A percentile compares a stretch with the other conserved stretches of the same genome.
Evolutionary conservation across 2,329 filamentous ascomycete species (phyloP).

Genomic region (Alternaria arbusti): DNA sequence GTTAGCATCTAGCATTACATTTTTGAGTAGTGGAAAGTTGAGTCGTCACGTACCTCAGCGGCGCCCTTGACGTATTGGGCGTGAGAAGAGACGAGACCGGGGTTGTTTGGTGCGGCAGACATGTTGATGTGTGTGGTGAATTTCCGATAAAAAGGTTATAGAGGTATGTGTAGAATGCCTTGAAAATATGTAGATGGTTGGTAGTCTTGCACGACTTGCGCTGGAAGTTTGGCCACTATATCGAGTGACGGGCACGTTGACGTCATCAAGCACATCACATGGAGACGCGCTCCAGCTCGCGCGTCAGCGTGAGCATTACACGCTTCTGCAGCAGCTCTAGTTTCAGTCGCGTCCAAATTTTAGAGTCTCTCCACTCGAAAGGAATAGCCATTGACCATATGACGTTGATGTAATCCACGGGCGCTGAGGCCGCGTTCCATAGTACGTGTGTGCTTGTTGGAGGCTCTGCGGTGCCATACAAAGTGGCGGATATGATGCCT

Average conservation of each 20-base stretch:
- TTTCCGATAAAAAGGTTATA: neutral
- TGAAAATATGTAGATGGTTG: neutral
- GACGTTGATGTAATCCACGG: neutral
- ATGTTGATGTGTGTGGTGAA: slow-evolving; percentile 14
- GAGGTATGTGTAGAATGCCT: neutral
- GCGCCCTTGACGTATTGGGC: slow-evolving; percentile 73
- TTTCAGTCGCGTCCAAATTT: neutral
- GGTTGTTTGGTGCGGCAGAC: slow-evolving; percentile 50
- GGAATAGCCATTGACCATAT: neutral
- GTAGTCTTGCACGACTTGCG: neutral
- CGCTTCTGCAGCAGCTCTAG: neutral
- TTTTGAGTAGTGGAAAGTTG: neutral
- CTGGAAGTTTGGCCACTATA: slow-evolving; percentile 2
- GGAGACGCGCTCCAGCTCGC: slow-evolving; percentile 4
- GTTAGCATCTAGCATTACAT: neutral
- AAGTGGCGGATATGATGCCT: neutral
- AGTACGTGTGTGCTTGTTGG: neutral
- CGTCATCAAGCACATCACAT: slow-evolving; percentile 16
- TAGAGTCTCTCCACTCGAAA: neutral
- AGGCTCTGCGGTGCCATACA: neutral
- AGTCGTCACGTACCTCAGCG: slow-evolving; percentile 60
- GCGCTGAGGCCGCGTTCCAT: neutral
- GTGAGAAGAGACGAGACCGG: slow-evolving; percentile 68
- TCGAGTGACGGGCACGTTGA: slow-evolving; percentile 3
- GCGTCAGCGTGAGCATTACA: slow-evolving; percentile 1